Evolutionary conservation across 225 moss, liverwort and hornwort genomes (phyloP).

Genomic region (Polytrichum formosum): DNA sequence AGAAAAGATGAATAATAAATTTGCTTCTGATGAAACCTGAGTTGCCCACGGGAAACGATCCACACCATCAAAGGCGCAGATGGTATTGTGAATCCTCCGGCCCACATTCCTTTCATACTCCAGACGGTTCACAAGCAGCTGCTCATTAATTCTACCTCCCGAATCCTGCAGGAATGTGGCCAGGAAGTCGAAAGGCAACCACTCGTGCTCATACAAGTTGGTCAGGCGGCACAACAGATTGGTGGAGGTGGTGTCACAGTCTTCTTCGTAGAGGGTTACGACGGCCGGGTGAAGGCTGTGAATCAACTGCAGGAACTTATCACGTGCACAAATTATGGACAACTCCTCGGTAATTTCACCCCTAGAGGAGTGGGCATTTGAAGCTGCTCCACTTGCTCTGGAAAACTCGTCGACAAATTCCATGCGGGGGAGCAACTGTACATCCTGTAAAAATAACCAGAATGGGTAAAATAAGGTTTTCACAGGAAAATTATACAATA

Average conservation of each 20-base stretch:
- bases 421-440: too few relatives aligned
- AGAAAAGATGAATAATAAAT: too few relatives aligned
- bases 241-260: constrained; percentile 47
- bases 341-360: too few relatives aligned
- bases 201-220: constrained; percentile 66
- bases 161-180: constrained; percentile 35
- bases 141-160: constrained; percentile 29
- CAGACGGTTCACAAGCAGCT: constrained; percentile 18
- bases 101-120: constrained; percentile 67
- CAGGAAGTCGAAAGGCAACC: constrained; percentile 78
- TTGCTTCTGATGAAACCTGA: too few relatives aligned
- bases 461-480: too few relatives aligned
- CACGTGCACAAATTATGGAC: constrained; percentile 23
- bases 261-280: constrained; percentile 65
- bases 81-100: constrained; percentile 55
- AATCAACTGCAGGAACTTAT: constrained; percentile 47
- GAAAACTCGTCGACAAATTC: too few relatives aligned
- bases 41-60: constrained; percentile 26
- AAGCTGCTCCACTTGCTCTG: too few relatives aligned
- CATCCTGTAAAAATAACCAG: too few relatives aligned
- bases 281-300: constrained; percentile 42
- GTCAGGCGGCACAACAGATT: constrained; percentile 50
- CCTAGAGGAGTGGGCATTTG: too few relatives aligned
- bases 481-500: too few relatives aligned
- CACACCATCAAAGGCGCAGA: constrained; percentile 58